Conservation (phyloP, 1,284 basidiomycete genomes). For the Inonotus hispidus region DNA sequence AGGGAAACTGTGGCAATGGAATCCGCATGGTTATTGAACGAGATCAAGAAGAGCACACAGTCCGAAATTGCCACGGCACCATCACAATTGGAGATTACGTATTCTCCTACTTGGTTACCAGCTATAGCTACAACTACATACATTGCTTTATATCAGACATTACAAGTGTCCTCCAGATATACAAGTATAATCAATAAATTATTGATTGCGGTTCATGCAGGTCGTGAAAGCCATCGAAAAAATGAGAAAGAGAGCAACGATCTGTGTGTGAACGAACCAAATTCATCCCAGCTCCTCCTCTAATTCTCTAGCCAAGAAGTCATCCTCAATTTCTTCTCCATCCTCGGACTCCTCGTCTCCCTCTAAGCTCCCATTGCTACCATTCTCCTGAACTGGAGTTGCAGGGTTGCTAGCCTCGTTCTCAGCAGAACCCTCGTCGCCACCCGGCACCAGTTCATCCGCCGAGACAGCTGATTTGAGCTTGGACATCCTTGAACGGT, state of each 20-base stretch:
- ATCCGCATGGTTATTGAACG: conserved; percentile 4
- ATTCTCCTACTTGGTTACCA: not conserved
- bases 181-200: conserved; percentile 10
- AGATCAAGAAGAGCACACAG: not conserved
- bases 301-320: conserved; percentile 69
- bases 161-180: not conserved
- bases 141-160: not conserved
- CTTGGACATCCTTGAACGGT: conserved; percentile 55
- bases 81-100: not conserved
- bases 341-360: conserved; percentile 35
- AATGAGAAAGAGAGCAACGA: not conserved
- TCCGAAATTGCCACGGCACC: not conserved
- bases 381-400: conserved; percentile 23
- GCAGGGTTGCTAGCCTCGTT: conserved; percentile 24
- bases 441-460: conserved; percentile 38
- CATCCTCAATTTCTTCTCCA: conserved; percentile 54
- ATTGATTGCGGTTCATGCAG: not conserved
- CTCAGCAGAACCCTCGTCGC: conserved; percentile 22
- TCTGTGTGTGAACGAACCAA: not conserved
- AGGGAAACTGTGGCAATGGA: conserved; percentile 4
- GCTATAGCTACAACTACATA: conserved; percentile 8
- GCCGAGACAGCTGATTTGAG: conserved; percentile 63
- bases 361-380: conserved; percentile 21
- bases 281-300: conserved; percentile 65
- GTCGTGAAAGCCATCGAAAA: not conserved